Evolutionary conservation across 1,139 yeast species (phyloP).

Genomic region (Diutina ranongensis): DNA sequence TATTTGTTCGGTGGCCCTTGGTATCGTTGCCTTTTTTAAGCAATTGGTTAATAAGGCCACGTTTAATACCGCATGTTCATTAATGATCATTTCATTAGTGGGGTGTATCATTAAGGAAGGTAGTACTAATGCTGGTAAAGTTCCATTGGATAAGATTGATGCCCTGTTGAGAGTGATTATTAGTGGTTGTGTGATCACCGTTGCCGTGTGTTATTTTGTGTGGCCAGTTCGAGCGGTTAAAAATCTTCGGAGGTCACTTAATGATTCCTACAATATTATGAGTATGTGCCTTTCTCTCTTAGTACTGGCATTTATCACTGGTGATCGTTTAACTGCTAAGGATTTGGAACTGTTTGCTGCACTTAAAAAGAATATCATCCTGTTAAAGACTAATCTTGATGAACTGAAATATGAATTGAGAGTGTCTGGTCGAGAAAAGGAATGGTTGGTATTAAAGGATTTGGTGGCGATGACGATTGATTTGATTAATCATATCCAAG

Average conservation of each 20-base stretch:
- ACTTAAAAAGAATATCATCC: constrained; percentile 28
- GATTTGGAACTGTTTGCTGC: constrained; percentile 25
- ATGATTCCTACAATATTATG: constrained; percentile 42
- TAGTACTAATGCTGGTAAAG: constrained; percentile 44
- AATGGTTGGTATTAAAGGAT: constrained; percentile 32
- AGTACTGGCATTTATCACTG: constrained; percentile 43
- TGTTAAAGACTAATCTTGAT: constrained; percentile 33
- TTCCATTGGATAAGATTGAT: constrained; percentile 46
- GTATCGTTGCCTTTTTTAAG: constrained; percentile 57
- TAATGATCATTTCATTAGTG: constrained; percentile 63
- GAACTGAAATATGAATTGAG: constrained; percentile 56
- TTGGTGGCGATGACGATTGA: constrained; percentile 43
- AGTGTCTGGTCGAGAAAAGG: constrained; percentile 41
- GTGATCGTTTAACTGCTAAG: constrained; percentile 30
- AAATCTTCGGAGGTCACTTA: constrained; percentile 34
- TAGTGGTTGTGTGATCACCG: constrained; percentile 51
- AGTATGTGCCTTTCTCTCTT: constrained; percentile 39
- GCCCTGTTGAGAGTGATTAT: constrained; percentile 50
- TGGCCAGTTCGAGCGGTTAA: constrained; percentile 56
- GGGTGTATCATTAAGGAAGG: constrained; percentile 74
- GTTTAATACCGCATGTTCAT: constrained; percentile 71
- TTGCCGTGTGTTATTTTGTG: constrained; percentile 42
- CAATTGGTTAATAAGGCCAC: constrained; percentile 57
- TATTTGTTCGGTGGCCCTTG: constrained; percentile 45
- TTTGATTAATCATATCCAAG: constrained; percentile 51